Base-by-base conservation (phyloP, 2,329 filamentous ascomycete species). In the Nectriaceae sp. region DNA sequence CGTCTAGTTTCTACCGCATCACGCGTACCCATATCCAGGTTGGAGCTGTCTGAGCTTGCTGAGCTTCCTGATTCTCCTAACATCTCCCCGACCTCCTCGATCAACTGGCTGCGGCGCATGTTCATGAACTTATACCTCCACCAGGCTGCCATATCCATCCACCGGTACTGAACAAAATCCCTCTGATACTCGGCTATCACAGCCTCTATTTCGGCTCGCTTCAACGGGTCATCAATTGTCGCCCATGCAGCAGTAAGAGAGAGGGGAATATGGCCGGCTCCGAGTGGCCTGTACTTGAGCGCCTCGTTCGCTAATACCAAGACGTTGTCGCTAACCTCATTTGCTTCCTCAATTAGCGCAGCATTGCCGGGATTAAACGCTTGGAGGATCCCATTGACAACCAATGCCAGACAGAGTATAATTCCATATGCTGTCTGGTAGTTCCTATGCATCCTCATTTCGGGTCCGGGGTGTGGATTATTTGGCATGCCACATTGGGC, bases 181-280 rank as follows among this genome's bases (percentile, higher is more conserved):
- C 37, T 37, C 11, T 54, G 48, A 35, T 60, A 63, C 15, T 62
- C 46, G 10, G 47, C 39, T n/a, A 64, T 21, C 20, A 52, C 46
- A 5, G 19, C 22, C 18, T 41, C 26, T 22, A 61, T 52, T 4
- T 37, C 41, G 2, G 24, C 16, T 31, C 43, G 39, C 29, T 54
- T 24, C 11, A 6, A 29, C 3, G 11, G 16, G 11, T 75, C 72
- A 3, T 64, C 64, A 3, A 57, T 56, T 19, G 54, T 49, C 1
- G 57, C 53, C 60, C 60, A 65, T 0, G 58, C 65, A 1, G 60
- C 46, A 8, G 63, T 39, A 3, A 68, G 49, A 11, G 53, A 59
- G 2, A 61, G 44, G 4, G 63, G 60, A 21, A 65, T 54, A 19
- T 63, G 61, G 22, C 56, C 57, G 5, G 65, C 58, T 1, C 61